Base-by-base conservation (phyloP, 331 rosid species). In the Phaseolus coccineus region DNA sequence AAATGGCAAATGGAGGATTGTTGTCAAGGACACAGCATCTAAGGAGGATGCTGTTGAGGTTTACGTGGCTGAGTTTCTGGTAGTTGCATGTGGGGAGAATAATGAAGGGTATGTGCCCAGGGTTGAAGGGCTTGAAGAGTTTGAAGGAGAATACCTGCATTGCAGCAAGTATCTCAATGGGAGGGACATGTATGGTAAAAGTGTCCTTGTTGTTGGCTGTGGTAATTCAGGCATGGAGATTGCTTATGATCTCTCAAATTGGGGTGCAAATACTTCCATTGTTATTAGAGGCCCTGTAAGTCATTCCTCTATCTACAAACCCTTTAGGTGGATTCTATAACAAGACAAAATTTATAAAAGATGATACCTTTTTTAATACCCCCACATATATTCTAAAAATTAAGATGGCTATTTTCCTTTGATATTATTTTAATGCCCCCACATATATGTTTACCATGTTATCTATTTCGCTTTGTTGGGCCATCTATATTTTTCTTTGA, bases 141-240 rank as follows among this genome's bases (percentile, higher is more conserved):
- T 87, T 53, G 44, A 58, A 16, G 97, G 97, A 3, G 67, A 77
- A 2, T 63, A 68, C 48, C 6, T 89, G 82, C 97, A 91, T 59
- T 84, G 91, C 3, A 83, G 61, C 46, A 8, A 53, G 1, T 89
- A 91, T 25, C 19, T 59, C 1, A 84, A 87, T 71, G 97, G 94
- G 2, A 79, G 73, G n/a, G 51, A 53, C 1, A 77, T 52, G 80
- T 78, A 67, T 42, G 84, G 42, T 8, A 89, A 88, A 14, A 71
- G 84, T 72, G 94, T 77, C 69, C 71, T 81, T 72, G 85, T 85
- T 19, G 84, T 85, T 70, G 88, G 88, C 8, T 73, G 88, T 53
- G 88, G 93, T 0, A 91, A 91, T 82, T 91, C 93, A 3, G 96
- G 96, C 2, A 85, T 89, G 94, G 92, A 91, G 78, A 89, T 89